These are phyloP conservation scores for Malus hybrid DNA, from an alignment of 331 rosid species.

Conservation along the genomic window DNA sequence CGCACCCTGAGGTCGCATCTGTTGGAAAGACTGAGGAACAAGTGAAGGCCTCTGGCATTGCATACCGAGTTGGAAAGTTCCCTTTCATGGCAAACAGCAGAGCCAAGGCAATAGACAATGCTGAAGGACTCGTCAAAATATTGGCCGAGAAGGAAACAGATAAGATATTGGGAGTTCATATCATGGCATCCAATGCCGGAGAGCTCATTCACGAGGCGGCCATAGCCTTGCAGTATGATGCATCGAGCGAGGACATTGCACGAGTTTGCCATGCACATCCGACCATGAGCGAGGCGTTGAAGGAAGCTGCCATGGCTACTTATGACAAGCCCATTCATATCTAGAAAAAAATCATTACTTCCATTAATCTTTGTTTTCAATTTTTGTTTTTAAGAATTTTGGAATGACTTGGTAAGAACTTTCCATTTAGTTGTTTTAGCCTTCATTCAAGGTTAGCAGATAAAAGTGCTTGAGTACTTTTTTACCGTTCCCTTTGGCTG, in stretches of 20 bases:
- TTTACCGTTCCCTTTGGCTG: conserved; percentile 5
- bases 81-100: conserved; percentile 94
- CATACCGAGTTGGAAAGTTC: conserved; percentile 87
- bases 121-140: conserved; percentile 92
- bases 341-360: conserved; percentile 23
- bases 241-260: conserved; percentile 93
- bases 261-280: conserved; percentile 99
- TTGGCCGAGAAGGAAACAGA: conserved; percentile 90
- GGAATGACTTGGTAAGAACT: conserved; percentile 31
- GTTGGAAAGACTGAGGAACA: conserved; percentile 99
- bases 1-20: conserved; percentile 89
- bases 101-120: conserved; percentile 94
- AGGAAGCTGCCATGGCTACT: conserved; percentile 99
- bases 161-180: conserved; percentile 95
- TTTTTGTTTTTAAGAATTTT: conserved; percentile 29
- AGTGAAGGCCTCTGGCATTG: conserved; percentile 66
- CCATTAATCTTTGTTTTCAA: conserved; percentile 23
- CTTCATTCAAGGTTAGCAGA: conserved; percentile 25
- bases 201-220: conserved; percentile 97
- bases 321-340: conserved; percentile 98
- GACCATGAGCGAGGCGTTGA: conserved; percentile 96
- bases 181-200: conserved; percentile 96
- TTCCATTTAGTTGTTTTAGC: conserved; percentile 32
- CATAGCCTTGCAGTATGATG: conserved; percentile 82
- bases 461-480: conserved; percentile 33